phyloP scores from a whole-genome alignment of 2,329 filamentous ascomycete genomes.

The Juglanconis sp. region DNA sequence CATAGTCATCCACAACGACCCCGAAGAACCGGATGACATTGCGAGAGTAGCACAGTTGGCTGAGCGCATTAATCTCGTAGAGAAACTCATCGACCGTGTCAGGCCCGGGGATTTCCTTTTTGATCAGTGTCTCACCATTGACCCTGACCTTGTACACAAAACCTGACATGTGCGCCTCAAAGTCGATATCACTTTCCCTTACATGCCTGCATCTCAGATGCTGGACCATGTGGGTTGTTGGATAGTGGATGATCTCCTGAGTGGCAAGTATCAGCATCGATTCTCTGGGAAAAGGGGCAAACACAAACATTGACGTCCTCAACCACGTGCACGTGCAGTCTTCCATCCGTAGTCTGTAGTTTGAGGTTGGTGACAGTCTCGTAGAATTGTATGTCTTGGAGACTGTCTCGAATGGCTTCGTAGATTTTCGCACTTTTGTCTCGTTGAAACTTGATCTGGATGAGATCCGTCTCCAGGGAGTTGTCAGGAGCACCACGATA shows the following conservation, averaged over 20 bases:
- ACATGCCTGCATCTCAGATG: slow-evolving; percentile 67
- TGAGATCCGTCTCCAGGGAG: slow-evolving; percentile 82
- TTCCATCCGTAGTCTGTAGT: slow-evolving; percentile 80
- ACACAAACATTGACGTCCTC: slow-evolving; percentile 76
- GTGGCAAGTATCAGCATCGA: not conserved
- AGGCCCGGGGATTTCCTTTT: slow-evolving; percentile 96
- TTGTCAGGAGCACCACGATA: slow-evolving; percentile 77
- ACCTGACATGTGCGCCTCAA: slow-evolving; percentile 90
- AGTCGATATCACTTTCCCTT: slow-evolving; percentile 72
- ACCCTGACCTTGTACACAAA: slow-evolving; percentile 93
- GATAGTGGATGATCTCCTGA: slow-evolving; percentile 84
- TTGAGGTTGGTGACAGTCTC: slow-evolving; percentile 94
- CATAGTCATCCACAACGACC: slow-evolving; percentile 77
- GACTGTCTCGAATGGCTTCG: slow-evolving; percentile 86
- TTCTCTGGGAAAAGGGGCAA: not conserved
- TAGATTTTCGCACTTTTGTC: slow-evolving; percentile 94
- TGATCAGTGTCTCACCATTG: slow-evolving; percentile 70
- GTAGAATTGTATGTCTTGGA: slow-evolving; percentile 94
- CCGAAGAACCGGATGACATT: slow-evolving; percentile 86
- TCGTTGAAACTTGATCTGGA: slow-evolving; percentile 74
- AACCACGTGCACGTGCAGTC: slow-evolving; percentile 94
- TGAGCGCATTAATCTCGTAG: slow-evolving; percentile 95
- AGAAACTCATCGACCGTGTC: slow-evolving; percentile 95
- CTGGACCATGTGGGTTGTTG: slow-evolving; percentile 66
- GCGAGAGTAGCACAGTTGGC: slow-evolving; percentile 66